A percentile compares a stretch with the other conserved stretches of the same genome.
Conservation (phyloP, 768 basidiomycete species). For the Tricholoma hemisulphureum region DNA sequence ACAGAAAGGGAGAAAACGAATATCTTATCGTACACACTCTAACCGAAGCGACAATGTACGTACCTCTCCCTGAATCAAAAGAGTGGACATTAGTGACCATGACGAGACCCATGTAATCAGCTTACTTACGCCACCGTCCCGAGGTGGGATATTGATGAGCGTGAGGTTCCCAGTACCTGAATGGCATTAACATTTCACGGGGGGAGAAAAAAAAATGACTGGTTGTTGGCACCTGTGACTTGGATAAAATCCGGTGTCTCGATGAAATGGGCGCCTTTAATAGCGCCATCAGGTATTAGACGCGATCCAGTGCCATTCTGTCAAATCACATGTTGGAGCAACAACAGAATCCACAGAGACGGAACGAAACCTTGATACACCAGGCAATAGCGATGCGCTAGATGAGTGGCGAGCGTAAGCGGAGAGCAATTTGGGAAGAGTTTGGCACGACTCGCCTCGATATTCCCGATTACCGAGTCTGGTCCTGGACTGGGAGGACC, state of each 20-base stretch:
- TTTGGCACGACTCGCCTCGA: slow-evolving; percentile 42
- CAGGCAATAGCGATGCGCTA: slow-evolving; percentile 44
- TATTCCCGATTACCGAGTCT: slow-evolving; percentile 54
- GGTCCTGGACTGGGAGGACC: slow-evolving; percentile 48
- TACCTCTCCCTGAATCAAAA: slow-evolving; percentile 11
- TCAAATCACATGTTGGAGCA: background rate
- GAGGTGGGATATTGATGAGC: slow-evolving; percentile 45
- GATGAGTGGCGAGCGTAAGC: slow-evolving; percentile 11
- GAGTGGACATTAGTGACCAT: background rate
- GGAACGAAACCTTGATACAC: slow-evolving; percentile 39
- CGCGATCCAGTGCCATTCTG: slow-evolving; percentile 62
- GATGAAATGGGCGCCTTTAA: slow-evolving; percentile 66
- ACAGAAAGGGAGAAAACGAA: background rate
- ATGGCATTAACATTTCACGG: background rate
- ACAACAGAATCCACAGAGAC: background rate
- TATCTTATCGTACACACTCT: background rate
- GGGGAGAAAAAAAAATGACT: background rate
- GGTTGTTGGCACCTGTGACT: slow-evolving; percentile 49
- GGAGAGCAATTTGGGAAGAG: too few relatives aligned
- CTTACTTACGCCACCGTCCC: slow-evolving; percentile 51
- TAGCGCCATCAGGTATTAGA: slow-evolving; percentile 68
- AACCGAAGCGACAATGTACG: background rate
- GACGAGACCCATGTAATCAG: background rate
- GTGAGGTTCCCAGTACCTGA: slow-evolving; percentile 64
- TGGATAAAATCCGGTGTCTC: slow-evolving; percentile 66